These are phyloP conservation scores for Sporisorium reilianum DNA, from an alignment of 1,284 basidiomycete species.

Conservation along the genomic window DNA sequence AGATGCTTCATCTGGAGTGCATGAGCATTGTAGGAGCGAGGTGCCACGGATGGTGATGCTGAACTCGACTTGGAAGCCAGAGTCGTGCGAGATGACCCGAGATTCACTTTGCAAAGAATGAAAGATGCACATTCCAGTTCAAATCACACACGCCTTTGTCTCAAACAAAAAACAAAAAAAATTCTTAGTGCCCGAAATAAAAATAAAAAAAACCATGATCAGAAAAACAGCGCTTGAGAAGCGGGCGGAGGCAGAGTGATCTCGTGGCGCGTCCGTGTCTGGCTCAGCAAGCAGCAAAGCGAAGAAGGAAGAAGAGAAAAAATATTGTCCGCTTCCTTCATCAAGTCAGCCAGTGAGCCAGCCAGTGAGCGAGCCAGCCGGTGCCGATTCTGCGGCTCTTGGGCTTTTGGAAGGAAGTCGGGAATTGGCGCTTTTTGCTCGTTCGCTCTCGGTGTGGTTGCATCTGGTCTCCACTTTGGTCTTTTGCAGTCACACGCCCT, in stretches of 20 bases:
- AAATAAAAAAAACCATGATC: not conserved
- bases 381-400: slow-evolving; percentile 1
- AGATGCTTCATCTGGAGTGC: not conserved
- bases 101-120: not conserved
- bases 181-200: not conserved
- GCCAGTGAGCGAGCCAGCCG: too few species aligned
- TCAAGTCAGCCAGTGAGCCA: slow-evolving; percentile 14
- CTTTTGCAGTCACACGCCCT: not conserved
- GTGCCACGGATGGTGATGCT: slow-evolving; percentile 9
- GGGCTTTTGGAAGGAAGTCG: slow-evolving; percentile 25
- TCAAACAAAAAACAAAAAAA: slow-evolving; percentile 17
- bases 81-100: slow-evolving; percentile 9
- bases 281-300: not conserved
- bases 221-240: slow-evolving; percentile 1
- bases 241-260: slow-evolving; percentile 27
- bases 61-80: not conserved
- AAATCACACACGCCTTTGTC: not conserved
- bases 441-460: not conserved
- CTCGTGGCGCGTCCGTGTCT: slow-evolving; percentile 33
- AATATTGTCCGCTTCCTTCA: slow-evolving; percentile 9
- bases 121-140: not conserved
- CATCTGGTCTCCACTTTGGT: not conserved
- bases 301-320: not conserved
- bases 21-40: not conserved
- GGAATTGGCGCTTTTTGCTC: not conserved